Percentiles rank a stretch among this genome's conserved stretches.
Evolutionary conservation across 305 asterid species (phyloP).

Genomic region (Fraxinus angustifolia): DNA sequence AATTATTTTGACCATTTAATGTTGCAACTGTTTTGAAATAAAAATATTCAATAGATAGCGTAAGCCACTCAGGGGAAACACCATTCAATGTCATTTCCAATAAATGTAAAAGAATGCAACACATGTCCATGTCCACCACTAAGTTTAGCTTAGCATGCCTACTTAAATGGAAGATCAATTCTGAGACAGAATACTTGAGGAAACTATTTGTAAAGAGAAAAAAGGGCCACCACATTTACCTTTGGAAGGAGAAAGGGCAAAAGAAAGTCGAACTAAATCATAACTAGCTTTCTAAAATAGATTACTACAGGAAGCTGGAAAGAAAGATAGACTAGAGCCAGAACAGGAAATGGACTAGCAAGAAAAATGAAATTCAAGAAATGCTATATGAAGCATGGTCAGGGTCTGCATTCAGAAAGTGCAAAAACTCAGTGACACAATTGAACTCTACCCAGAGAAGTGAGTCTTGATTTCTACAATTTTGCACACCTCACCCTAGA

Average conservation of each 20-base stretch:
- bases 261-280: neutral
- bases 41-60: neutral
- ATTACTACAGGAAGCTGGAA: neutral
- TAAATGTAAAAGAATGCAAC: neutral
- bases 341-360: neutral
- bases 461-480: neutral
- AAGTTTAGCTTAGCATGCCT: neutral
- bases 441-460: neutral
- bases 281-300: neutral
- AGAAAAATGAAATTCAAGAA: neutral
- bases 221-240: neutral
- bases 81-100: neutral
- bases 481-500: neutral
- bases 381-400: neutral
- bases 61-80: neutral
- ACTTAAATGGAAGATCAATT: neutral
- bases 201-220: neutral
- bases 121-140: neutral
- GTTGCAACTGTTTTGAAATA: neutral
- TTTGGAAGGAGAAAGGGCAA: neutral
- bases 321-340: neutral
- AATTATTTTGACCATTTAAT: neutral
- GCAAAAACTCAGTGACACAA: neutral
- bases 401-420: neutral
- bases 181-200: neutral